A percentile compares a stretch with the other conserved stretches of the same genome.
Evolutionary conservation across 2,329 filamentous ascomycete species (phyloP).

Genomic region (Bipolaris zeicola): DNA sequence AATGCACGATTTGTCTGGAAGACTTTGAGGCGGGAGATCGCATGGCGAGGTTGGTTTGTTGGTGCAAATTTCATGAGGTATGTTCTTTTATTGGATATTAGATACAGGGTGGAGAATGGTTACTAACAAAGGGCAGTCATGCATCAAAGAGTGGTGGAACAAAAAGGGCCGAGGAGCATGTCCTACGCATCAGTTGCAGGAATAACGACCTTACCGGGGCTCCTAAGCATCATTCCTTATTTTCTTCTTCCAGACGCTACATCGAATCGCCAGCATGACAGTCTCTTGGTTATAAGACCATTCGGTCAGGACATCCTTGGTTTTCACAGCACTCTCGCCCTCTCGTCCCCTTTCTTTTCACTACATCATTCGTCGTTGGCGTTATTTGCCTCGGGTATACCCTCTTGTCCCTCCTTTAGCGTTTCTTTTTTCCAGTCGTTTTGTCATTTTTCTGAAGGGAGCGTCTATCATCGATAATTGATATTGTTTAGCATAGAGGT

Average conservation of each 20-base stretch:
- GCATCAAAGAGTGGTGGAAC: constrained; percentile 66
- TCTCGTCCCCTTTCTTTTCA: background rate
- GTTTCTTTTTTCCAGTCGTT: background rate
- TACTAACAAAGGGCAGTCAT: constrained; percentile 43
- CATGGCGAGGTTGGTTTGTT: constrained; percentile 65
- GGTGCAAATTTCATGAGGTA: constrained; percentile 67
- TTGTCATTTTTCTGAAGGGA: background rate
- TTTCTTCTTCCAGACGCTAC: background rate
- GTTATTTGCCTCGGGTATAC: background rate
- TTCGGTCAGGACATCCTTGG: background rate
- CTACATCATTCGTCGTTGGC: background rate
- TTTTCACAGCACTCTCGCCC: background rate
- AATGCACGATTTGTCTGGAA: constrained; percentile 69
- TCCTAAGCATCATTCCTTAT: background rate
- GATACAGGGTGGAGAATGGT: background rate
- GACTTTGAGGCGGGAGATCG: constrained; percentile 66
- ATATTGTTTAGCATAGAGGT: background rate
- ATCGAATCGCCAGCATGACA: background rate
- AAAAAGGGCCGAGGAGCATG: constrained; percentile 61
- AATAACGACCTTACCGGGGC: constrained; percentile 13
- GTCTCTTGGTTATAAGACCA: background rate
- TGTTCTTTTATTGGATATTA: constrained; percentile 7
- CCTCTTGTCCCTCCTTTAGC: constrained; percentile 1
- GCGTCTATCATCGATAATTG: background rate
- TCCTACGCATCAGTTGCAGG: constrained; percentile 62